A percentile compares a stretch with the other conserved stretches of the same genome.
Evolutionary conservation across 23 red algal species (phyloP).

Genomic region (Gracilaria domingensis): DNA sequence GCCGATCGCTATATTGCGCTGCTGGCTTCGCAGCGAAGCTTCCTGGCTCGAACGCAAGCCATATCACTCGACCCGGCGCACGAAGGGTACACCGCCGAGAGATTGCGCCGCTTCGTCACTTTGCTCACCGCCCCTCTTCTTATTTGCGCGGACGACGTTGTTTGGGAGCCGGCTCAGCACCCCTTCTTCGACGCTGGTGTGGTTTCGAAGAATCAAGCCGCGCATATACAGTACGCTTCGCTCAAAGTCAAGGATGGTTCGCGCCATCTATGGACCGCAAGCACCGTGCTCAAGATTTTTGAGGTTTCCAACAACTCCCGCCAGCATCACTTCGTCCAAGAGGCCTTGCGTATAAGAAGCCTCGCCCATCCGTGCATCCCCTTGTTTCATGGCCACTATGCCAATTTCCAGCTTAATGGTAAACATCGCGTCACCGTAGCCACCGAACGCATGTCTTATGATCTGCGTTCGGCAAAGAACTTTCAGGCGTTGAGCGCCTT

Average conservation of each 20-base stretch:
- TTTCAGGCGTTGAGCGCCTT: background rate
- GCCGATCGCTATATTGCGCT: constrained; percentile 24
- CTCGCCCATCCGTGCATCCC: constrained; percentile 28
- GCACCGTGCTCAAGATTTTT: background rate
- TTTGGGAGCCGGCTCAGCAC: background rate
- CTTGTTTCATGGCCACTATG: constrained; percentile 8
- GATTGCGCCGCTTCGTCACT: constrained; percentile 12
- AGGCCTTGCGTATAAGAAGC: constrained; percentile 1
- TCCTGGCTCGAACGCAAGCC: constrained; percentile 3
- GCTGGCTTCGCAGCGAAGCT: constrained; percentile 1
- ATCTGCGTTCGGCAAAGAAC: constrained; percentile 26
- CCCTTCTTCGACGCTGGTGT: background rate
- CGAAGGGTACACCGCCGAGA: too few species aligned
- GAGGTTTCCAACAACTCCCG: background rate
- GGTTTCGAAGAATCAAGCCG: constrained; percentile 5
- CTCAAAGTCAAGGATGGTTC: background rate
- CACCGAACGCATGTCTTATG: constrained; percentile 47
- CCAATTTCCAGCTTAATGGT: background rate
- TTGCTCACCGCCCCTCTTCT: background rate
- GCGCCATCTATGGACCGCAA: background rate
- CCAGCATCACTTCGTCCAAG: constrained; percentile 27
- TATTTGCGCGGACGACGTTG: background rate
- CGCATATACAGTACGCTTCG: background rate
- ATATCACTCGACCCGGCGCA: too few species aligned
- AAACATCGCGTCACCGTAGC: constrained; percentile 13